Conservation (phyloP, 2,329 filamentous ascomycete genomes). For the Neofusicoccum cordaticola region DNA sequence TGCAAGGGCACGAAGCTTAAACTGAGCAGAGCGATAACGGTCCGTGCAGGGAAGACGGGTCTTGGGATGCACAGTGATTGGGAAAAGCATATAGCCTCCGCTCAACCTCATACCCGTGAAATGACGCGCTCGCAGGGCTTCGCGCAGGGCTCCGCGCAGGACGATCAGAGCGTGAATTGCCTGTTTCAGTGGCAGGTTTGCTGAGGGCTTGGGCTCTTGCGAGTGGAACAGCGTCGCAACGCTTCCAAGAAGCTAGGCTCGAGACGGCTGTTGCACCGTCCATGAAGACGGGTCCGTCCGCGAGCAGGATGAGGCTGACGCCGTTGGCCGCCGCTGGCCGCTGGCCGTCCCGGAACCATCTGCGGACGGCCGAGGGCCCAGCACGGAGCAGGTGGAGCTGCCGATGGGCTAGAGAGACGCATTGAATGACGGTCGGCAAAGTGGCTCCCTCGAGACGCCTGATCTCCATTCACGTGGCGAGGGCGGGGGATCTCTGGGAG, state of each 20-base stretch:
- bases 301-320: neutral
- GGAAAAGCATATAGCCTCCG: neutral
- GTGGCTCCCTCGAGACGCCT: neutral
- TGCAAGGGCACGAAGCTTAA: neutral
- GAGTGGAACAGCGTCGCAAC: neutral
- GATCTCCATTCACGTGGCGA: neutral
- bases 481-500: neutral
- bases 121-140: neutral
- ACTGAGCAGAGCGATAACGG: neutral
- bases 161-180: neutral
- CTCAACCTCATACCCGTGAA: neutral
- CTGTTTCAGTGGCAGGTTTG: neutral
- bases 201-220: neutral
- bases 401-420: neutral
- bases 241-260: neutral
- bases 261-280: neutral
- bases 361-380: neutral
- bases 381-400: neutral
- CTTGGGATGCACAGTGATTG: neutral
- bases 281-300: neutral
- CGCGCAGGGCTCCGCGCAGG: neutral
- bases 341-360: neutral
- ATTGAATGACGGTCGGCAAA: slow-evolving; percentile 1
- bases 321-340: neutral
- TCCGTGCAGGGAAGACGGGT: neutral